Evolutionary conservation across 225 moss, liverwort and hornwort species (phyloP).

Genomic region (Sphagnum contortum): DNA sequence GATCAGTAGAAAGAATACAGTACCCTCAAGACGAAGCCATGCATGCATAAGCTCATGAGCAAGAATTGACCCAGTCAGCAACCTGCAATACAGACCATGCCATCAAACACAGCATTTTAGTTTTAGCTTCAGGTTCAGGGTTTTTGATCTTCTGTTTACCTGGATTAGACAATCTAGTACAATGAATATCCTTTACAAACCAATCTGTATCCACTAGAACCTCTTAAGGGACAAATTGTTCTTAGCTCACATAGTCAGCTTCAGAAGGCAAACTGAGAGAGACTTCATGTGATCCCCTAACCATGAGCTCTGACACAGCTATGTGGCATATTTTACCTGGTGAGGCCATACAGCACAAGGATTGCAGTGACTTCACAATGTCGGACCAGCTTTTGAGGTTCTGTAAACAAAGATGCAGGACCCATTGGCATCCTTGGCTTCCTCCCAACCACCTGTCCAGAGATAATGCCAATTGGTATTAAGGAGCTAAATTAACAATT

Average conservation of each 20-base stretch:
- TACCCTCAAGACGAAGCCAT: constrained; percentile 66
- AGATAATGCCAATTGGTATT: neutral
- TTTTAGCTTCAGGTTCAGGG: neutral
- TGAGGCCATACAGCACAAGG: constrained; percentile 60
- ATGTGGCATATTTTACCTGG: constrained; percentile 21
- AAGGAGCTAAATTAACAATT: too few relatives aligned
- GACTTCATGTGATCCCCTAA: too few relatives aligned
- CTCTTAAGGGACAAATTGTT: too few relatives aligned
- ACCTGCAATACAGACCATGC: constrained; percentile 21
- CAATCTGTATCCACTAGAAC: too few relatives aligned
- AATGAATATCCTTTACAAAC: too few relatives aligned
- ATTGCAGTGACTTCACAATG: constrained; percentile 52
- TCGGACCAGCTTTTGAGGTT: constrained; percentile 30
- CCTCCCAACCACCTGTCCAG: constrained; percentile 26
- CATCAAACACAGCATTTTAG: neutral
- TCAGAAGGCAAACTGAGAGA: too few relatives aligned
- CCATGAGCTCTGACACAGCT: too few relatives aligned
- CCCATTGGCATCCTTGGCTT: constrained; percentile 19
- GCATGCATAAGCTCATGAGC: constrained; percentile 82
- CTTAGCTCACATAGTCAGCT: too few relatives aligned
- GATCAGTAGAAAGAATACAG: neutral
- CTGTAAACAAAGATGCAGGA: constrained; percentile 15
- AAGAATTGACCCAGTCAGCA: constrained; percentile 69
- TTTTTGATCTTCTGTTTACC: too few relatives aligned
- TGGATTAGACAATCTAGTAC: too few relatives aligned